These are phyloP conservation scores for Rhizophora mangle DNA, from an alignment of 345 rosid genomes.

Conservation along the genomic window DNA sequence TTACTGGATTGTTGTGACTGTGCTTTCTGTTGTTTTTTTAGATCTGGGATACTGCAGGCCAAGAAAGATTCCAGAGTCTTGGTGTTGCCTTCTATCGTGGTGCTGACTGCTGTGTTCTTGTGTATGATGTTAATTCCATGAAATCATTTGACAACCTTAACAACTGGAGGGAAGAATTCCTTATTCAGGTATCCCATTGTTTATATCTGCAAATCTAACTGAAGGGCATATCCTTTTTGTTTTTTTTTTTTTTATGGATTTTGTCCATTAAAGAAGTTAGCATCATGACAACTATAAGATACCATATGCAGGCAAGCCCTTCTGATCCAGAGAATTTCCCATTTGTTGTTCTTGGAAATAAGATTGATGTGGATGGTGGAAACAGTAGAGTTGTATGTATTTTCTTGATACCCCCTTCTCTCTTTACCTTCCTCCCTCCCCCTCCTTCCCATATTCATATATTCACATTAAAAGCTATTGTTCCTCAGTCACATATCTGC, in stretches of 20 bases:
- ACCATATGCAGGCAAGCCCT: conserved; percentile 19
- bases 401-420: background rate
- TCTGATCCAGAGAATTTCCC: conserved; percentile 23
- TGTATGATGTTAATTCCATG: conserved; percentile 22
- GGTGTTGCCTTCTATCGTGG: conserved; percentile 23
- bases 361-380: conserved; percentile 23
- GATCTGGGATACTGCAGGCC: conserved; percentile 25
- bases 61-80: conserved; percentile 24
- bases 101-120: conserved; percentile 23
- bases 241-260: too few species aligned
- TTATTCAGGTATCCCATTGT: conserved; percentile 13
- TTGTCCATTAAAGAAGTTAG: too few species aligned
- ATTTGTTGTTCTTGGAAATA: conserved; percentile 23
- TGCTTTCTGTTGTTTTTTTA: background rate
- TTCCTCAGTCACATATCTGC: background rate
- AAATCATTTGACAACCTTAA: conserved; percentile 22
- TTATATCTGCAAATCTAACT: background rate
- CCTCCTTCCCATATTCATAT: background rate
- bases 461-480: background rate
- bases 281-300: background rate
- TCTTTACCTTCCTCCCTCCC: background rate
- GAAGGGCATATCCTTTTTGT: background rate
- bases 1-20: background rate
- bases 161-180: conserved; percentile 24
- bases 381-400: conserved; percentile 19